Evolutionary conservation across 1,284 basidiomycete genomes (phyloP), one percentile per base, ranked within the genome.

Genomic region (Mycena sp.): DNA sequence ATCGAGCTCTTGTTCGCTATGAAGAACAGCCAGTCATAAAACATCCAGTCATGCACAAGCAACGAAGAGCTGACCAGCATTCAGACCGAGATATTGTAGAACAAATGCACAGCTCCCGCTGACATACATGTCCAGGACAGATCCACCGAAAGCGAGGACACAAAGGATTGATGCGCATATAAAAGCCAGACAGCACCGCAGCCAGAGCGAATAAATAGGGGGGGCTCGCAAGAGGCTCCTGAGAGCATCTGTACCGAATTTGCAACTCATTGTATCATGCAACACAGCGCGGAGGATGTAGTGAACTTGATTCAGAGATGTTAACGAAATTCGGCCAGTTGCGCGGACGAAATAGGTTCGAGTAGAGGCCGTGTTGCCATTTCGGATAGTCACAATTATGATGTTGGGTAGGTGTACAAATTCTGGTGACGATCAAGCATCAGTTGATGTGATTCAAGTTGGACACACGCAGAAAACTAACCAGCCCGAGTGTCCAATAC

Each of bases 321-420:
- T 90, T 54, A 95, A 82, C 38, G 91, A 87, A 61, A 94, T 86
- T 35, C 87, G 86, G 25, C 91, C 90, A 67, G 84, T 82, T 19
- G 90, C 87, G 62, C 93, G 90, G 64, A 95, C 86, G 71, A 94
- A 93, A 72, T 91, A 88, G 1, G 92, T 92, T 71, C 90, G 85
- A 37, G 85, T 86, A 26, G 88, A 83, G n/a, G 80, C 80, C 14
- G 82, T 81, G 55, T 85, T 83, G 28, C 81, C n/a, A n/a, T n/a
- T 88, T 44, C 88, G 87, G 73, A 95, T 89, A 11, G 90, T 88
- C 32, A 91, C 87, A 66, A 95, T 91, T 70, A 94, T 84, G 68
- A 94, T 85, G 58, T 88, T 88, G 1, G 93, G 93, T 43, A 94
- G 84, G 72, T 93, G 91, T 25, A 94, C 89, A 72, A 95, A 93